phyloP scores from a whole-genome alignment of 352 stramenopile genomes.

The Stramenopiles sp. region DNA sequence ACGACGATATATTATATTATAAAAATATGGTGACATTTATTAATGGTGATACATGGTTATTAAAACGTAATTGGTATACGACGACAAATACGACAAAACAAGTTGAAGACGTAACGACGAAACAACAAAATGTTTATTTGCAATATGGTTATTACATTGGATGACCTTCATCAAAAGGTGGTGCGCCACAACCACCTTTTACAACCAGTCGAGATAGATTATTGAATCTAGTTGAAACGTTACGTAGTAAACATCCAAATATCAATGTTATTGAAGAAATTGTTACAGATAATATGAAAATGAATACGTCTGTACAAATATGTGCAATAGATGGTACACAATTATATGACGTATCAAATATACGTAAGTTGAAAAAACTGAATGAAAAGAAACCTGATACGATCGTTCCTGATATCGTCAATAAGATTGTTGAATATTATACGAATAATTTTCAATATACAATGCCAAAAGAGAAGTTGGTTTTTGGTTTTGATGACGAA shows the following conservation, averaged over 20 bases:
- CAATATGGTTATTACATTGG: slow-evolving; percentile 1
- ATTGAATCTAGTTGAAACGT: background rate
- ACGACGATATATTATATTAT: no score
- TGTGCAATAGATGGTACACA: background rate
- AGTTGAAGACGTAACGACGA: no score
- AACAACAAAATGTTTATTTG: no score
- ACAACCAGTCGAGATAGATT: background rate
- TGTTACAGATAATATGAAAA: background rate
- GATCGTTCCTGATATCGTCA: background rate
- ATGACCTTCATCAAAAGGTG: background rate
- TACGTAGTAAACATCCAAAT: background rate
- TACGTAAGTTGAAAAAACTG: background rate
- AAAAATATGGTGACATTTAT: no score
- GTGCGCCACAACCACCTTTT: background rate
- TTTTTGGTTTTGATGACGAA: background rate
- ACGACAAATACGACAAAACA: no score
- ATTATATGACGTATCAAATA: background rate
- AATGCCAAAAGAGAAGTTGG: background rate
- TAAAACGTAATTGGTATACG: no score
- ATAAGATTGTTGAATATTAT: background rate
- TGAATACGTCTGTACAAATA: background rate
- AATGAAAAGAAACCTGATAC: background rate
- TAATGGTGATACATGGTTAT: no score
- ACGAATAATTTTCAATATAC: background rate
- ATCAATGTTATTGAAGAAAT: background rate